Evolutionary conservation across 306 rosid genomes (phyloP).

Genomic region (Luffa aegyptiaca): DNA sequence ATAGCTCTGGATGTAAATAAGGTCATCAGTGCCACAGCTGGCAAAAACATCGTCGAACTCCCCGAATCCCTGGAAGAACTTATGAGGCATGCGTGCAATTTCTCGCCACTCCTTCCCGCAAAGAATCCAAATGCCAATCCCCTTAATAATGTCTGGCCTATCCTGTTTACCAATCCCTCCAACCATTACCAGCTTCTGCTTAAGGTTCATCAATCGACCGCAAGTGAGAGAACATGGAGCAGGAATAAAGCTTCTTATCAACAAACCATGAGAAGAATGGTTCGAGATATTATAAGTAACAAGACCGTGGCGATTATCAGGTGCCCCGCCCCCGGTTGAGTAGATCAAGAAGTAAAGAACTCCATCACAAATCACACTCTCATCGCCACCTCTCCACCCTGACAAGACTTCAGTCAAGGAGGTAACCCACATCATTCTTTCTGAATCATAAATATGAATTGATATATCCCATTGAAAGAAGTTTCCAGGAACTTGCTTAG

Average conservation of each 20-base stretch:
- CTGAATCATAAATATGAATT: constrained; percentile 55
- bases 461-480: constrained; percentile 74
- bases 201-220: constrained; percentile 84
- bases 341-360: constrained; percentile 69
- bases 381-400: constrained; percentile 97
- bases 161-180: constrained; percentile 85
- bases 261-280: constrained; percentile 31
- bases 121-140: constrained; percentile 90
- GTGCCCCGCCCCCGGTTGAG: constrained; percentile 52
- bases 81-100: constrained; percentile 78
- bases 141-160: constrained; percentile 81
- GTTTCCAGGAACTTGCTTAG: constrained; percentile 74
- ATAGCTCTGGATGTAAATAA: constrained; percentile 81
- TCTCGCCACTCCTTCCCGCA: constrained; percentile 70
- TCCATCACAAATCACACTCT: constrained; percentile 80
- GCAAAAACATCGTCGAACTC: constrained; percentile 93
- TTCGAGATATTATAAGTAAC: constrained; percentile 44
- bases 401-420: constrained; percentile 57
- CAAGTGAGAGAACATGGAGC: constrained; percentile 88
- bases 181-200: constrained; percentile 92
- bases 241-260: constrained; percentile 51
- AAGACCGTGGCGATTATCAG: constrained; percentile 62
- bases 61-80: constrained; percentile 91
- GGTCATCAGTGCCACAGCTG: constrained; percentile 75
- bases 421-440: constrained; percentile 44